phyloP scores from a whole-genome alignment of 805 yeast species.

The Tetrapisispora pingtungensis region DNA sequence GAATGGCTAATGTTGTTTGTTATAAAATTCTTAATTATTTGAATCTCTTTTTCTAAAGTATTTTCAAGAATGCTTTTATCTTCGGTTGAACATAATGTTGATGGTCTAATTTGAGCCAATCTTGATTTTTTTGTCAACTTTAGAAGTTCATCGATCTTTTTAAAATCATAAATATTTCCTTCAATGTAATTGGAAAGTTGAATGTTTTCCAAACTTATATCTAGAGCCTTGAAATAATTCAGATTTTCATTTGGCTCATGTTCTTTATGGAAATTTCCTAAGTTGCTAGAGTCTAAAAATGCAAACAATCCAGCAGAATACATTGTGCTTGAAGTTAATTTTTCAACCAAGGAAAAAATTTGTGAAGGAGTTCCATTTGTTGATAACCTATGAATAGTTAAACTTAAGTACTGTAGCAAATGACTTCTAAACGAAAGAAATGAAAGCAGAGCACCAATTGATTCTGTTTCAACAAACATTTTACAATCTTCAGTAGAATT shows the following conservation, averaged over 20 bases:
- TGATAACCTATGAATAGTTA: slow-evolving; percentile 55
- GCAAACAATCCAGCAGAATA: slow-evolving; percentile 61
- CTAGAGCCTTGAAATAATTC: slow-evolving; percentile 28
- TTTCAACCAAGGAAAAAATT: slow-evolving; percentile 36
- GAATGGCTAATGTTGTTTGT: slow-evolving; percentile 38
- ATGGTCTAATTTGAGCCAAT: not conserved
- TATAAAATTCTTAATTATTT: slow-evolving; percentile 23
- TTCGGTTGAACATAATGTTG: too few relatives aligned
- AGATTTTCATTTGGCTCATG: slow-evolving; percentile 6
- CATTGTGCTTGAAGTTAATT: slow-evolving; percentile 41
- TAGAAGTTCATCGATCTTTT: slow-evolving; percentile 31
- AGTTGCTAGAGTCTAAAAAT: slow-evolving; percentile 62
- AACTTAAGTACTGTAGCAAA: slow-evolving; percentile 53
- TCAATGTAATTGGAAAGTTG: slow-evolving; percentile 19
- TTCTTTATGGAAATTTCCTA: slow-evolving; percentile 35
- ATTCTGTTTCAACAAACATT: slow-evolving; percentile 20
- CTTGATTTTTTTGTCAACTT: slow-evolving; percentile 18
- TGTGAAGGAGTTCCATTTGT: slow-evolving; percentile 42
- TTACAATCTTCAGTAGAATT: slow-evolving; percentile 30
- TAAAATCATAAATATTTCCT: slow-evolving; percentile 34
- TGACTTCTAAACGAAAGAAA: slow-evolving; percentile 53
- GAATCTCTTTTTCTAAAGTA: slow-evolving; percentile 9
- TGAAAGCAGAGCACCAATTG: slow-evolving; percentile 45
- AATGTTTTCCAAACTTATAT: slow-evolving; percentile 36
- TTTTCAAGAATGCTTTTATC: too few relatives aligned